phyloP scores from a whole-genome alignment of 805 yeast species.

The Saccharomyces paradoxus region DNA sequence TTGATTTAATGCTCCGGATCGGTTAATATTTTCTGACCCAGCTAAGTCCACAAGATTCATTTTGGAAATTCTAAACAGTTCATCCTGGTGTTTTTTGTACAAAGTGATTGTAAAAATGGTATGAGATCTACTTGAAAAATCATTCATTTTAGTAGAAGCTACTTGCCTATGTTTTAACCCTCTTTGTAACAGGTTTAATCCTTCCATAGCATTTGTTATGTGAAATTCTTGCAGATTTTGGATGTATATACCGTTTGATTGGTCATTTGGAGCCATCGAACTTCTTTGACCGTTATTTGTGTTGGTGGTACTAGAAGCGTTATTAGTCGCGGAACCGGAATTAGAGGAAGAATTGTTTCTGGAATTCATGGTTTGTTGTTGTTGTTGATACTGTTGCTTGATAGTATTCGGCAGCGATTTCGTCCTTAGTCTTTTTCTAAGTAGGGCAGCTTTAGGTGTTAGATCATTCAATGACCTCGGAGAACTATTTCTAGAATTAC shows the following conservation, averaged over 20 bases:
- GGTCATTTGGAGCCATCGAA: conserved; percentile 7
- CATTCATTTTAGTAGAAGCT: conserved; percentile 68
- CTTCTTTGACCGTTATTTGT: background rate
- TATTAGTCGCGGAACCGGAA: background rate
- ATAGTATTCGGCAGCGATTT: background rate
- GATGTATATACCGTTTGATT: conserved; percentile 37
- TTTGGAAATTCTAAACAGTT: conserved; percentile 50
- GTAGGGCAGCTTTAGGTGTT: conserved; percentile 5
- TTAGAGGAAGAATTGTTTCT: conserved; percentile 1
- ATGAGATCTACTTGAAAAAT: conserved; percentile 66
- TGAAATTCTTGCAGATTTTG: conserved; percentile 60
- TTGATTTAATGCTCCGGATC: conserved; percentile 80
- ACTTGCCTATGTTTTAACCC: conserved; percentile 58
- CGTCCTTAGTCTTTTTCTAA: conserved; percentile 6
- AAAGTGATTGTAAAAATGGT: conserved; percentile 63
- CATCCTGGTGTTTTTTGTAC: conserved; percentile 42
- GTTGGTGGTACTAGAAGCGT: background rate
- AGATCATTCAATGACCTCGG: conserved; percentile 10
- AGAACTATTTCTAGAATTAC: conserved; percentile 20
- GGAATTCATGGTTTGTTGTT: conserved; percentile 4
- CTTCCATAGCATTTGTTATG: conserved; percentile 47
- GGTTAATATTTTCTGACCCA: conserved; percentile 82
- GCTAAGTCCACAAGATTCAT: conserved; percentile 90
- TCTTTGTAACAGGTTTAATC: conserved; percentile 43
- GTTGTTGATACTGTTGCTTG: conserved; percentile 5